Conservation (phyloP, 2,329 filamentous ascomycete species). For the Talaromyces sp. region DNA sequence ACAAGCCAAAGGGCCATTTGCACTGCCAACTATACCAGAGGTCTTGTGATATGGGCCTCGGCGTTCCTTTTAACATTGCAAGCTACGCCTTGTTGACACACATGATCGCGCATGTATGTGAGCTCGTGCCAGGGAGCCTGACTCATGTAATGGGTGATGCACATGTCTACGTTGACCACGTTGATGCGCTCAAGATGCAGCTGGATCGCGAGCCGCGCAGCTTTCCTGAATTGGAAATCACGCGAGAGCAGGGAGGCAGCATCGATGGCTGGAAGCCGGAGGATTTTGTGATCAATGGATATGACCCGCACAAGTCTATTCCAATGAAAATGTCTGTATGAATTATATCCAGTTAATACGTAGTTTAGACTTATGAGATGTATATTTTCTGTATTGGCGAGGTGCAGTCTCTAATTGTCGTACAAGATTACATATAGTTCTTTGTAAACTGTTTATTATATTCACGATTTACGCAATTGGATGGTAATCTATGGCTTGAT, state of each 20-base stretch:
- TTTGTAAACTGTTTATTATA: no score
- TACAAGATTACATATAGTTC: no score
- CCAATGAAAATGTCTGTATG: slow-evolving; percentile 98
- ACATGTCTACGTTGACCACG: slow-evolving; percentile 92
- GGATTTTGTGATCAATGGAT: slow-evolving; percentile 82
- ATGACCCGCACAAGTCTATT: slow-evolving; percentile 86
- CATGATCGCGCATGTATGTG: slow-evolving; percentile 85
- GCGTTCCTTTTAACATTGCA: slow-evolving; percentile 96
- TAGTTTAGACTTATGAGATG: neutral
- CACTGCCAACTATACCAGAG: slow-evolving; percentile 91
- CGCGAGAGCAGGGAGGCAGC: slow-evolving; percentile 61
- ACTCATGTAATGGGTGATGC: slow-evolving; percentile 97
- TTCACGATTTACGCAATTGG: neutral
- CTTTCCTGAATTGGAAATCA: slow-evolving; percentile 76
- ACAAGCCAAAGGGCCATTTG: slow-evolving; percentile 61
- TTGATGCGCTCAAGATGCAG: slow-evolving; percentile 80
- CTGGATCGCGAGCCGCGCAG: slow-evolving; percentile 71
- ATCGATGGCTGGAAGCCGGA: slow-evolving; percentile 89
- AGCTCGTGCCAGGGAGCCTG: slow-evolving; percentile 77
- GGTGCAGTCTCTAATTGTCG: no score
- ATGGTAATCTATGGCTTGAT: neutral
- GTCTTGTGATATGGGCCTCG: slow-evolving; percentile 93
- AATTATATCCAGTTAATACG: slow-evolving; percentile 6
- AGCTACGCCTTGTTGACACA: slow-evolving; percentile 90
- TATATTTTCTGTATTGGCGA: neutral